Base-by-base conservation (phyloP, 2,329 filamentous ascomycete species). In the Aureobasidium sp. region DNA sequence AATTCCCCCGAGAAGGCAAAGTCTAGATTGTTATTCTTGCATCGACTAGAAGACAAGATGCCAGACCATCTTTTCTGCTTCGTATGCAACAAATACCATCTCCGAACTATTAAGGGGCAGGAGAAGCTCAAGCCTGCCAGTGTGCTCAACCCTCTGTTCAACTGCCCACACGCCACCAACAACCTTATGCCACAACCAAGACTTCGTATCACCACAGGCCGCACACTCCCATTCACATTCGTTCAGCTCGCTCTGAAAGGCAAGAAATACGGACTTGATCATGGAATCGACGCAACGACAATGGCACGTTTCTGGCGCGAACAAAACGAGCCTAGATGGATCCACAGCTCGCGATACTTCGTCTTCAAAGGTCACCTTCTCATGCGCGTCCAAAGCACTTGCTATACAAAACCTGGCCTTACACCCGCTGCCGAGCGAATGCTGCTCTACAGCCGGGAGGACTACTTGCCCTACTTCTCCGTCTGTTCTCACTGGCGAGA, bases 401-500 rank as follows among this genome's bases (percentile, higher is more conserved):
- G 68, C 17, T 81, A 79, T 56, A 79, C 79, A 1, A 74, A 69
- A 2, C 53, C 55, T 16, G 56, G 56, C n/a, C 70, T 82, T 22
- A 76, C 79, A 0, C 68, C 73, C 5, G 75, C 75, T 3, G 73
- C 70, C 3, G 71, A 77, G 58, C 75, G 80, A 2, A 68, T 80
- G 52, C 69, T 84, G 2, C 71, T 84, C 2, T 83, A 79, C 65
- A 79, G 74, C 25, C 73, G 77, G 54, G 76, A 79, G 48, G 79
- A 83, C 60, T 83, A 81, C 65, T 75, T 71, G 50, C 80, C 80
- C 0, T 84, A 78, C 62, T 84, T 84, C 65, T 80, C 77, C 10
- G 77, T 75, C 1, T 84, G 80, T 59, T 72, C 78, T 1, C 80
- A 84, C 63, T 84, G 80, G 80, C 72, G 74, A 16, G 77, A 83